These are phyloP conservation scores for Globisporangium radiosum DNA, from an alignment of 352 stramenopile species.

Conservation along the genomic window DNA sequence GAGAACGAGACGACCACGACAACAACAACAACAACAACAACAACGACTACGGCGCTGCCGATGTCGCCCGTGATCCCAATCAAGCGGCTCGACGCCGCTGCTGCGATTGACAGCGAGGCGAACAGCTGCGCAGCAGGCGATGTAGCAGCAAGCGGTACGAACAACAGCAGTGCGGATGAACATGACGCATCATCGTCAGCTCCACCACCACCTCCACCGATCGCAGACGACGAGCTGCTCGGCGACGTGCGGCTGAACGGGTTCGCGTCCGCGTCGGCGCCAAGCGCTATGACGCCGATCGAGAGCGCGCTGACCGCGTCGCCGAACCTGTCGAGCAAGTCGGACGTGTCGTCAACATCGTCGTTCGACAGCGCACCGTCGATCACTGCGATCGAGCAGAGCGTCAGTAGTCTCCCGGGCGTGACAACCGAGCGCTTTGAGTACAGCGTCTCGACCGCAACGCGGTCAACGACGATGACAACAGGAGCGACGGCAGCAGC, in stretches of 20 bases:
- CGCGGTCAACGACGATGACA: background rate
- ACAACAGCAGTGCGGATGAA: background rate
- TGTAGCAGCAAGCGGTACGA: background rate
- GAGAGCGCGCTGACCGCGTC: constrained; percentile 22
- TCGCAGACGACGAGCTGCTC: constrained; percentile 5
- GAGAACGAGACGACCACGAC: background rate
- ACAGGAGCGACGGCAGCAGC: constrained; percentile 1
- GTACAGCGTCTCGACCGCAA: constrained; percentile 2
- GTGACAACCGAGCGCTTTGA: constrained; percentile 30
- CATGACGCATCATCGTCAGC: background rate
- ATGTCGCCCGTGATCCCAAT: constrained; percentile 8
- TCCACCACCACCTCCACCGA: constrained; percentile 3
- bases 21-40: background rate
- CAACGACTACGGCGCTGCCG: constrained; percentile 1
- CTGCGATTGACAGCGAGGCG: too few relatives aligned
- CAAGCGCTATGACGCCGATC: constrained; percentile 27
- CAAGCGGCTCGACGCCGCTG: constrained; percentile 5
- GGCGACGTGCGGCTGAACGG: constrained; percentile 14
- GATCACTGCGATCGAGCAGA: constrained; percentile 35
- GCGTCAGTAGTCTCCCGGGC: constrained; percentile 19
- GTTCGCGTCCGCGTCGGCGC: constrained; percentile 26
- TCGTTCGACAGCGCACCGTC: constrained; percentile 39
- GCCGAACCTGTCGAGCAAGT: constrained; percentile 21
- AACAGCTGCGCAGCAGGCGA: background rate
- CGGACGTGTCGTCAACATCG: constrained; percentile 31